Evolutionary conservation across 495 filamentous ascomycete species (phyloP).

Genomic region (Penicillium coffeae): DNA sequence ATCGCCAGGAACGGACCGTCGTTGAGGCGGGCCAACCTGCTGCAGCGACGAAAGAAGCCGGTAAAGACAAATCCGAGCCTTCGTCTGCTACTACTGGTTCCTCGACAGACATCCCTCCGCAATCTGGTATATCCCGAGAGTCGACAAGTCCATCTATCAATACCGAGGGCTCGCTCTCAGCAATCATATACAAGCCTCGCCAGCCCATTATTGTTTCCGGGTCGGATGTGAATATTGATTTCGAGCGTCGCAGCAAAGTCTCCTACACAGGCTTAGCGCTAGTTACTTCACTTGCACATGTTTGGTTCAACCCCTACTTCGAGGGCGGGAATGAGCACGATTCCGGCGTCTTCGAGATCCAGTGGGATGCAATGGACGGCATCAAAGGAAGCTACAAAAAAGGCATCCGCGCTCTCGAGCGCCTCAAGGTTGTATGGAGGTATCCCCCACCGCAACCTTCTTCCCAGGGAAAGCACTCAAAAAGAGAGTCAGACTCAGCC

Average conservation of each 20-base stretch:
- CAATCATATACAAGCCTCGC: constrained; percentile 74
- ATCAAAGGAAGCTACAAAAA: constrained; percentile 78
- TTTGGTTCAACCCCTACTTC: constrained; percentile 96
- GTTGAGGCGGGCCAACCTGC: constrained; percentile 47
- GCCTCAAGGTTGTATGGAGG: constrained; percentile 83
- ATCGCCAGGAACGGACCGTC: constrained; percentile 65
- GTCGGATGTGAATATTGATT: constrained; percentile 83
- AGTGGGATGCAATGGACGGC: constrained; percentile 66
- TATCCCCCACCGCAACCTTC: constrained; percentile 23
- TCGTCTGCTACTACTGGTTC: background rate
- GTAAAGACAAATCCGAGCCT: background rate
- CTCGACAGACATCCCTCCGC: constrained; percentile 6
- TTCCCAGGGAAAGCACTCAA: too few species aligned
- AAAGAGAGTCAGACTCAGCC: too few species aligned
- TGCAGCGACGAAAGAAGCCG: constrained; percentile 6
- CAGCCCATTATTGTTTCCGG: constrained; percentile 64
- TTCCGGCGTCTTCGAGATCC: constrained; percentile 59
- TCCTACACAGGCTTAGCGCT: constrained; percentile 72
- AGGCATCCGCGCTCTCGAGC: constrained; percentile 76
- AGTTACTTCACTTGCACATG: constrained; percentile 88
- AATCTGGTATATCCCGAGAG: constrained; percentile 15
- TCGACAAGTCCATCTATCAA: constrained; percentile 4
- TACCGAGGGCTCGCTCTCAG: constrained; percentile 25
- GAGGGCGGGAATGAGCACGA: constrained; percentile 69
- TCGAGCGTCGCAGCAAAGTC: constrained; percentile 76